Evolutionary conservation across 2,329 filamentous ascomycete genomes (phyloP), one percentile per base, ranked within the genome.

Genomic region (Fusarium temperatum): DNA sequence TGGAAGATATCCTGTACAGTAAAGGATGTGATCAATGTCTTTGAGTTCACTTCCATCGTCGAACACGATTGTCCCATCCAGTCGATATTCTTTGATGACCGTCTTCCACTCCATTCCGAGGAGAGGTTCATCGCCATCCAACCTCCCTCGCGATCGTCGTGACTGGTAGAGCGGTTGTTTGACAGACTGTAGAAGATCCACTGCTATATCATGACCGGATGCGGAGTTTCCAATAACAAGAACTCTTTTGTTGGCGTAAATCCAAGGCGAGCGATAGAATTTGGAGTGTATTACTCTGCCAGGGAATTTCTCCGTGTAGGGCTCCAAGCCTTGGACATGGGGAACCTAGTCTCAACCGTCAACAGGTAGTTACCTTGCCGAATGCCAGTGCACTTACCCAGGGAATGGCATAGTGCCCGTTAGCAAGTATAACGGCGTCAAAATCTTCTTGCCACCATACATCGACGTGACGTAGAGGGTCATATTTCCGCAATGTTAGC

Each of bases 371-470:
- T 4, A 6, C 2, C 5, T 6, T 20, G 3, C 1, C 4, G 5
- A 14, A 10, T 3, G 1, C 2, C n/a, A 15, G 3, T 4, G 22
- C 1, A 62, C 82, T n/a, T 82, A 88, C 86, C 70, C 83, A 83
- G 6, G 85, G 85, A 7, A 86, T 78, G 0, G 84, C 82, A 35
- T 85, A 86, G 54, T 86, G 84, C 0, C 84, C 84, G 17, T 84
- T 85, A 2, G 84, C 84, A 5, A 86, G 65, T 4, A 86, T 63
- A 0, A 86, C 81, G 1, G 84, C 84, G 51, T 86, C 84, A 38
- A 88, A 89, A 0, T 79, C 72, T 35, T 89, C 87, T 54, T 86
- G 81, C 87, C 88, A 89, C 88, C 88, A 89, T 2, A 84, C 51
- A 63, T 90, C 88, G 0, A 86, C 80, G 14, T 83, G 78, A 4